Conservation (phyloP, 1,284 basidiomycete species). For the Takashimella tepidaria region DNA sequence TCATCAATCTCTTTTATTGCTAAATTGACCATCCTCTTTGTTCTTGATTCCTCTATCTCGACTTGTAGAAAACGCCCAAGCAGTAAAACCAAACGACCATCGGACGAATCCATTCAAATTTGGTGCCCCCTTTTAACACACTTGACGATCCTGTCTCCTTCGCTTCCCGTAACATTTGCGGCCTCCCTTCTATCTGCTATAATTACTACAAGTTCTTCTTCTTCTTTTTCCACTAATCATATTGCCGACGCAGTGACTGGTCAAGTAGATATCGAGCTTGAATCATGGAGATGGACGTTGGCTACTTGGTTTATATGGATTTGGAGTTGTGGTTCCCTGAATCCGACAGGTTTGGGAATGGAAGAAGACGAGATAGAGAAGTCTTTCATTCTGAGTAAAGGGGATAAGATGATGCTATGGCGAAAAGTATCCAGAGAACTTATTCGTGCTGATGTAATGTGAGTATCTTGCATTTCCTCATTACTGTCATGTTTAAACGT, state of each 20-base stretch:
- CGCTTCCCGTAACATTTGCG: background rate
- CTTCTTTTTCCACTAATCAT: background rate
- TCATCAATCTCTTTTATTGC: too few species aligned
- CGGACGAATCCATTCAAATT: slow-evolving; percentile 33
- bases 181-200: slow-evolving; percentile 7
- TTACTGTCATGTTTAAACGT: background rate
- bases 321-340: slow-evolving; percentile 5
- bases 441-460: slow-evolving; percentile 13
- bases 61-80: slow-evolving; percentile 15
- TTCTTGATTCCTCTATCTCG: too few species aligned
- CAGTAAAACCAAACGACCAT: slow-evolving; percentile 19
- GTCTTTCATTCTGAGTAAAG: slow-evolving; percentile 2
- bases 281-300: slow-evolving; percentile 16
- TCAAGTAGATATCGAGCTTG: slow-evolving; percentile 8
- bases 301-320: slow-evolving; percentile 12
- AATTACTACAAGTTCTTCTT: slow-evolving; percentile 8
- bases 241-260: slow-evolving; percentile 1
- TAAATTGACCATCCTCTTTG: too few species aligned
- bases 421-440: slow-evolving; percentile 12
- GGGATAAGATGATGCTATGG: slow-evolving; percentile 2
- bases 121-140: slow-evolving; percentile 18
- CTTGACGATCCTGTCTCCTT: background rate
- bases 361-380: background rate
- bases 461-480: background rate
- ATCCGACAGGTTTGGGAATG: too few species aligned